Evolutionary conservation across 495 filamentous ascomycete genomes (phyloP).

Genomic region (Tuber aestivum): DNA sequence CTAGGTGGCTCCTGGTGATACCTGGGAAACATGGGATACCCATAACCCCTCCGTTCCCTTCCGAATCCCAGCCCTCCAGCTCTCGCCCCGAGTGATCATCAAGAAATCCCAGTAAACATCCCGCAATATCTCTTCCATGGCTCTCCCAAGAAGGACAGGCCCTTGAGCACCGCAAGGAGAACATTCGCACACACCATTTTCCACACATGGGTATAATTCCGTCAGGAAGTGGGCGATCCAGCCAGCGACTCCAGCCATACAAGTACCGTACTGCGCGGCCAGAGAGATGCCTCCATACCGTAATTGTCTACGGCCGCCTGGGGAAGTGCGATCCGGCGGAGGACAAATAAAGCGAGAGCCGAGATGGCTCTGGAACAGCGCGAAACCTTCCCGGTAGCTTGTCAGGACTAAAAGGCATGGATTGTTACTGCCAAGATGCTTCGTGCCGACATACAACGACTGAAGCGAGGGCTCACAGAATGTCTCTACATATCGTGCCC

Average conservation of each 20-base stretch:
- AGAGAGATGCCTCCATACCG: neutral
- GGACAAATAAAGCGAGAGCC: neutral
- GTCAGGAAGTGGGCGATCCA: neutral
- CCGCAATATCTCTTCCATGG: neutral
- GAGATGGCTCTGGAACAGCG: neutral
- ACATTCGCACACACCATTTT: neutral
- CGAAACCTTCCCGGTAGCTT: neutral
- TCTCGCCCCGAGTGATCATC: neutral
- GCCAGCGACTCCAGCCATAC: no score
- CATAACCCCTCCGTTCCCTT: neutral
- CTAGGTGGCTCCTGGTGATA: neutral
- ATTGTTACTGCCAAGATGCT: neutral
- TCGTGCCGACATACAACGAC: neutral
- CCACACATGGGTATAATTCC: neutral
- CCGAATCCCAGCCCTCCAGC: neutral
- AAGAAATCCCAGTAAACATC: neutral
- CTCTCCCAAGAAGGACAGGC: neutral
- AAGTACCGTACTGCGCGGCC: no score
- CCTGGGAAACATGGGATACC: neutral
- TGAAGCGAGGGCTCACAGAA: neutral
- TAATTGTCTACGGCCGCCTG: neutral
- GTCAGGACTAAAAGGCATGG: neutral
- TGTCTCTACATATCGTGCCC: neutral
- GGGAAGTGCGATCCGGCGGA: neutral
- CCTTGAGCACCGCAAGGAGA: neutral